These are phyloP conservation scores for Crinitomyces ghanaensis DNA, from an alignment of 805 yeast species.

Conservation along the genomic window DNA sequence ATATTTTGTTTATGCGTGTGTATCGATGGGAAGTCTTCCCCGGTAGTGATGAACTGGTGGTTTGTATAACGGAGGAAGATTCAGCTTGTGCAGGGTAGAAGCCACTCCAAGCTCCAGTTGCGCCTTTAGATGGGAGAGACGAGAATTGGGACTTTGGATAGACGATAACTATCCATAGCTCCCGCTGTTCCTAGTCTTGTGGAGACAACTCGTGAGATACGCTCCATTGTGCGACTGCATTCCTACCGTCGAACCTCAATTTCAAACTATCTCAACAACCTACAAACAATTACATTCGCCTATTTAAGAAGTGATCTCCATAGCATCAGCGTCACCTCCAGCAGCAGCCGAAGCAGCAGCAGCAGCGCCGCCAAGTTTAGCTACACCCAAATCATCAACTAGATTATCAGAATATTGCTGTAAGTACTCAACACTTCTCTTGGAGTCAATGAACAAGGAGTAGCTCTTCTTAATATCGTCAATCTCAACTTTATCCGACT, in stretches of 20 bases:
- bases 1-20: no score
- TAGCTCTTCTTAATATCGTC: conserved; percentile 82
- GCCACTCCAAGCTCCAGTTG: background rate
- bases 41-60: background rate
- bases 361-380: conserved; percentile 35
- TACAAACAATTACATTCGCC: no score
- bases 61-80: background rate
- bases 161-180: no score
- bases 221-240: no score
- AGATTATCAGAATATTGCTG: conserved; percentile 57
- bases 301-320: conserved; percentile 6
- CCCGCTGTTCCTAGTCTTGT: no score
- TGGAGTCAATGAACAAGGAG: conserved; percentile 75
- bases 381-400: conserved; percentile 71
- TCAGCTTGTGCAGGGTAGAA: background rate
- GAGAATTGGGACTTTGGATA: no score
- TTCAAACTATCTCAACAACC: no score
- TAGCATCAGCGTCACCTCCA: conserved; percentile 3
- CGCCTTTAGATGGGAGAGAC: no score
- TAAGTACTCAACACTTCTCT: conserved; percentile 77
- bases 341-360: background rate
- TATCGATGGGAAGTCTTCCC: no score
- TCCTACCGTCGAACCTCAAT: no score
- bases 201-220: no score
- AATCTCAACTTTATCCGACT: conserved; percentile 57